A percentile compares a stretch with the other conserved stretches of the same genome.
These are phyloP conservation scores for Allium cepa DNA, from an alignment of 106 monocot species.

Conservation along the genomic window DNA sequence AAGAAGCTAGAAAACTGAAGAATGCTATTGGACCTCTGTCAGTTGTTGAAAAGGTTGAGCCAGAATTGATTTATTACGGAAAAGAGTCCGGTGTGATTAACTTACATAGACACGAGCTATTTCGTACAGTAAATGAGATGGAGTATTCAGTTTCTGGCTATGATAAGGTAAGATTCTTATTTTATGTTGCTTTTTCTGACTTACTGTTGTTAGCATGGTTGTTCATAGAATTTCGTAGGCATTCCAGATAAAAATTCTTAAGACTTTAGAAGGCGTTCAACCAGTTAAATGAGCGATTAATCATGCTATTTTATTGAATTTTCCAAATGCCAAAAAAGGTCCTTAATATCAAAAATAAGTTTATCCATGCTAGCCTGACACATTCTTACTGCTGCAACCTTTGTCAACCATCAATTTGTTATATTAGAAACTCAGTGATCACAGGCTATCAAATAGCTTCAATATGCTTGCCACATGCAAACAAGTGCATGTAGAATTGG, in stretches of 20 bases:
- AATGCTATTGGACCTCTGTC: conserved; percentile 8
- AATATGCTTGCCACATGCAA: too few relatives aligned
- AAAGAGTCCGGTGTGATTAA: conserved; percentile 78
- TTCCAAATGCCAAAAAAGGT: too few relatives aligned
- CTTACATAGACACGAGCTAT: conserved; percentile 41
- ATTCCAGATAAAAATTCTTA: not conserved
- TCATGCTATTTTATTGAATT: too few relatives aligned
- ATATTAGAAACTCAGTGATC: too few relatives aligned
- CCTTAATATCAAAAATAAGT: too few relatives aligned
- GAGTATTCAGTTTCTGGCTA: conserved; percentile 57
- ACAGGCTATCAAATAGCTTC: too few relatives aligned
- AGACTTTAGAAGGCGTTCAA: too few relatives aligned
- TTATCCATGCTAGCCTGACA: too few relatives aligned
- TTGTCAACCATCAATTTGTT: too few relatives aligned
- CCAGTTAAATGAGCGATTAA: too few relatives aligned
- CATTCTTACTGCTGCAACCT: too few relatives aligned
- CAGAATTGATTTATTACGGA: conserved; percentile 89
- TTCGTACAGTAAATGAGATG: conserved; percentile 10
- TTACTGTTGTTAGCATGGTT: not conserved
- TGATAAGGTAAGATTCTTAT: conserved; percentile 59
- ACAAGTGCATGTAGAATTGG: too few relatives aligned
- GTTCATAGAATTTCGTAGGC: not conserved
- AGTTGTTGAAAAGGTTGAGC: conserved; percentile 21
- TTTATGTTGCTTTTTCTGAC: not conserved
- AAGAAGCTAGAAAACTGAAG: conserved; percentile 40